These are phyloP conservation scores for Hygrophila difformis DNA, from an alignment of 257 asterid genomes.

Conservation along the genomic window DNA sequence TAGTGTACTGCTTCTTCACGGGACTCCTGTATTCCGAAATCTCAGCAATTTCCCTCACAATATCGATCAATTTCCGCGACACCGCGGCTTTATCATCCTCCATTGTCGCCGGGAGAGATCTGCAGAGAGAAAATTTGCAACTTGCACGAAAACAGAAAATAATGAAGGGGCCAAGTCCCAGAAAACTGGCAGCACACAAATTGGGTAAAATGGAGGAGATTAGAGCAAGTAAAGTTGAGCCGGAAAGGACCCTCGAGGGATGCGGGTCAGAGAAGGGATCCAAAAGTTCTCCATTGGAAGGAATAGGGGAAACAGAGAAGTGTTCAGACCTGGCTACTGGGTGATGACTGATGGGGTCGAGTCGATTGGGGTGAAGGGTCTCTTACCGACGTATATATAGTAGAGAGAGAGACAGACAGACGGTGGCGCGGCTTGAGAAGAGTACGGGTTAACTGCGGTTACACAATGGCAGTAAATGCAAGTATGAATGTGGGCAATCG, in stretches of 20 bases:
- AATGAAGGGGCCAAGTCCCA: too few relatives aligned
- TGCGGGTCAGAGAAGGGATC: background rate
- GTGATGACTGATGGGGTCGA: too few relatives aligned
- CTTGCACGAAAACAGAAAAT: too few relatives aligned
- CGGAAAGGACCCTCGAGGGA: background rate
- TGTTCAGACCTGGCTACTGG: too few relatives aligned
- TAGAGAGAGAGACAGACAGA: too few relatives aligned
- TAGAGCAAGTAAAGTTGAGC: background rate
- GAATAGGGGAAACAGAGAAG: too few relatives aligned
- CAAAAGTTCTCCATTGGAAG: background rate
- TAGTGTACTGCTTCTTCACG: slow-evolving; percentile 84
- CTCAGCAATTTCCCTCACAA: slow-evolving; percentile 60
- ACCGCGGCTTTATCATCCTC: slow-evolving; percentile 57
- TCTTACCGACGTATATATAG: too few relatives aligned
- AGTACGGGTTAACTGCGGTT: too few relatives aligned
- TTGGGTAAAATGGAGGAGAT: background rate
- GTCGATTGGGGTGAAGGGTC: too few relatives aligned
- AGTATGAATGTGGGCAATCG: too few relatives aligned
- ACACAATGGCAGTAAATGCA: background rate
- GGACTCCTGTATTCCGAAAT: slow-evolving; percentile 52
- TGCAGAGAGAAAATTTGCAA: background rate
- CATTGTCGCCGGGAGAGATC: slow-evolving; percentile 37
- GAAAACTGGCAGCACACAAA: background rate
- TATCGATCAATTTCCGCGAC: slow-evolving; percentile 42
- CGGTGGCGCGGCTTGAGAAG: too few relatives aligned